Conservation (phyloP, 2,329 filamentous ascomycete genomes). For the Aureobasidium subglaciale region DNA sequence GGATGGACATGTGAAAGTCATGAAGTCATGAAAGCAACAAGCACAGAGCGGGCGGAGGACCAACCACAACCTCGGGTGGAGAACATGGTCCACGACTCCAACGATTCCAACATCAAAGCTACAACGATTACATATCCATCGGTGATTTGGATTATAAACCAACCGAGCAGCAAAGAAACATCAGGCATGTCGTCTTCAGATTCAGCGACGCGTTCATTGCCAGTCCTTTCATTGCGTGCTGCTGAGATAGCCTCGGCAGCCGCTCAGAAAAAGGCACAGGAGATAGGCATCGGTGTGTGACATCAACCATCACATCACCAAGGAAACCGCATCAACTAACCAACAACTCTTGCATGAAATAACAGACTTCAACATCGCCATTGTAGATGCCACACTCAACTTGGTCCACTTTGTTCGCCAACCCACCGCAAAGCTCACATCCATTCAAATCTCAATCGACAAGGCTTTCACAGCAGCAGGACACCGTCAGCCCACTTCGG, state of each 20-base stretch:
- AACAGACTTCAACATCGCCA: constrained; percentile 46
- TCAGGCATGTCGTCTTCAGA: background rate
- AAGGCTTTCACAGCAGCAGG: constrained; percentile 53
- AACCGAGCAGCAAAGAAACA: background rate
- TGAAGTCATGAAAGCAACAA: background rate
- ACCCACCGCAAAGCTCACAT: constrained; percentile 44
- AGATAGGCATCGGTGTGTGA: constrained; percentile 29
- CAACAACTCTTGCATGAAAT: too few species aligned
- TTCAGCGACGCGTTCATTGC: constrained; percentile 27
- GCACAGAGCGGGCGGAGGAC: constrained; percentile 7
- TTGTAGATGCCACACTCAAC: constrained; percentile 40
- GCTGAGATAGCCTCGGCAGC: constrained; percentile 29
- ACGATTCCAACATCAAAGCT: background rate
- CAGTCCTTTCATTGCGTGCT: constrained; percentile 29
- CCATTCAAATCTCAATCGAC: constrained; percentile 58
- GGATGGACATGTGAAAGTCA: constrained; percentile 5
- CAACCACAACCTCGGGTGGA: constrained; percentile 10
- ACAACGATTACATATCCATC: constrained; percentile 1
- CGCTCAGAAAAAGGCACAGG: constrained; percentile 30
- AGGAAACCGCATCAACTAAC: too few species aligned
- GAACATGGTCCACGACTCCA: background rate
- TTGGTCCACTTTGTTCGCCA: constrained; percentile 43
- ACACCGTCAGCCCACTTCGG: constrained; percentile 44
- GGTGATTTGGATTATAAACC: background rate
- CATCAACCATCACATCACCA: too few species aligned